Evolutionary conservation across 73 alveolate species (phyloP).

Genomic region (Uronychia binucleata): DNA sequence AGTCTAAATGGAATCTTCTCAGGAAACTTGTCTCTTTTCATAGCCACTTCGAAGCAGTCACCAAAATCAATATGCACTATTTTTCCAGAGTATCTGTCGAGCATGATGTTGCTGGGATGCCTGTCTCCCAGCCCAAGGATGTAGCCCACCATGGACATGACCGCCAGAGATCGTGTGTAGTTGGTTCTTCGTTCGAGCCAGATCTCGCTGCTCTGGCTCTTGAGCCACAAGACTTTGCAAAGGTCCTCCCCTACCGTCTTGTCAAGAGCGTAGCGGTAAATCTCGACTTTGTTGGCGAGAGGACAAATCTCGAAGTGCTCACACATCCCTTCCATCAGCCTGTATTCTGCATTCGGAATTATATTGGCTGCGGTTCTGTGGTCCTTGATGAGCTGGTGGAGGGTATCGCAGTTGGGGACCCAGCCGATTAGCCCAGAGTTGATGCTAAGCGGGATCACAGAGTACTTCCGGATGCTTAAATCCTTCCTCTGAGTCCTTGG

Average conservation of each 20-base stretch:
- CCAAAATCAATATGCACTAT: constrained; percentile 99
- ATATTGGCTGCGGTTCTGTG: constrained; percentile 87
- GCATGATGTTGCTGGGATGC: constrained; percentile 98
- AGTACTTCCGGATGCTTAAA: constrained; percentile 89
- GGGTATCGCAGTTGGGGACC: constrained; percentile 98
- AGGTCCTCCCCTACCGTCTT: constrained; percentile 96
- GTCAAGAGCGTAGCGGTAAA: constrained; percentile 88
- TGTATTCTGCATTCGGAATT: constrained; percentile 85
- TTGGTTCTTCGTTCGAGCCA: constrained; percentile 98
- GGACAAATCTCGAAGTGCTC: constrained; percentile 88
- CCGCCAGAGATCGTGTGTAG: constrained; percentile 95
- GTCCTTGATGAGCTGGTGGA: constrained; percentile 90
- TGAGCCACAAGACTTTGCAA: constrained; percentile 93
- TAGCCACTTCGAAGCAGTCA: constrained; percentile 98
- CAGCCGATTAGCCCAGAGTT: constrained; percentile 98
- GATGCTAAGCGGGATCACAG: constrained; percentile 96
- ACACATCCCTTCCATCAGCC: constrained; percentile 83
- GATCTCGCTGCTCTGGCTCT: constrained; percentile 89
- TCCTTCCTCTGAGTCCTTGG: constrained; percentile 91
- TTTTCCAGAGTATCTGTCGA: constrained; percentile 95
- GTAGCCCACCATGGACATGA: constrained; percentile 98
- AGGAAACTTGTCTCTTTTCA: constrained; percentile 98
- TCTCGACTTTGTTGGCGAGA: constrained; percentile 88
- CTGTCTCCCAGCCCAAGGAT: constrained; percentile 99
- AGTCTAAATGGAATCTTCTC: constrained; percentile 97